These are phyloP conservation scores for Apiotrichum mycotoxinovorans DNA, from an alignment of 1,284 basidiomycete genomes.

Conservation along the genomic window DNA sequence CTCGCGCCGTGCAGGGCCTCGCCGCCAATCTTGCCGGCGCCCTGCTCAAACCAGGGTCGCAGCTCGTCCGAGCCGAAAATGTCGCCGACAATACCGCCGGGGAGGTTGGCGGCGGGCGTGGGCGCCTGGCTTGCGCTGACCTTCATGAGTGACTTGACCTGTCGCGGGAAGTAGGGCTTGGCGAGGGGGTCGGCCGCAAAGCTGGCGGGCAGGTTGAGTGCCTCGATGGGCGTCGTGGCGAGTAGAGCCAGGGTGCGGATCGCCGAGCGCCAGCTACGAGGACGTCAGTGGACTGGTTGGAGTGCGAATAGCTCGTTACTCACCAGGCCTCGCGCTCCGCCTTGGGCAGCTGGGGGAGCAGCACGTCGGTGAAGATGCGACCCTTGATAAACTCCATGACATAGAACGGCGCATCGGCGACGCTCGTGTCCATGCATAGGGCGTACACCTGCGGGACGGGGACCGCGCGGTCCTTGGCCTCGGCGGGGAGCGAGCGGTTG, in stretches of 20 bases:
- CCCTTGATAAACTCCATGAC: slow-evolving; percentile 92
- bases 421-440: slow-evolving; percentile 69
- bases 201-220: slow-evolving; percentile 61
- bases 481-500: slow-evolving; percentile 53
- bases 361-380: slow-evolving; percentile 80
- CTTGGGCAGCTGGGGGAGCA: slow-evolving; percentile 64
- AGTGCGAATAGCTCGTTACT: too few species aligned
- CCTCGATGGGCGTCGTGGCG: slow-evolving; percentile 64
- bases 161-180: slow-evolving; percentile 79
- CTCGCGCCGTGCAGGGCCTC: slow-evolving; percentile 62
- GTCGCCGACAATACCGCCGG: slow-evolving; percentile 33
- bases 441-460: slow-evolving; percentile 82
- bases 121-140: slow-evolving; percentile 72
- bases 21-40: slow-evolving; percentile 66
- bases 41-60: slow-evolving; percentile 61
- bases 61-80: slow-evolving; percentile 66
- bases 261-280: slow-evolving; percentile 71
- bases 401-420: slow-evolving; percentile 88
- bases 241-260: slow-evolving; percentile 71
- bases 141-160: slow-evolving; percentile 76
- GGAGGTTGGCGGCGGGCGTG: slow-evolving; percentile 56
- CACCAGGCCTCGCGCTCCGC: slow-evolving; percentile 69
- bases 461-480: slow-evolving; percentile 51
- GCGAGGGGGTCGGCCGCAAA: slow-evolving; percentile 65
- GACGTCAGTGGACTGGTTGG: not conserved